A percentile compares a stretch with the other conserved stretches of the same genome.
phyloP scores from a whole-genome alignment of 208 protist genomes.

The Leishmania lainsoni region DNA sequence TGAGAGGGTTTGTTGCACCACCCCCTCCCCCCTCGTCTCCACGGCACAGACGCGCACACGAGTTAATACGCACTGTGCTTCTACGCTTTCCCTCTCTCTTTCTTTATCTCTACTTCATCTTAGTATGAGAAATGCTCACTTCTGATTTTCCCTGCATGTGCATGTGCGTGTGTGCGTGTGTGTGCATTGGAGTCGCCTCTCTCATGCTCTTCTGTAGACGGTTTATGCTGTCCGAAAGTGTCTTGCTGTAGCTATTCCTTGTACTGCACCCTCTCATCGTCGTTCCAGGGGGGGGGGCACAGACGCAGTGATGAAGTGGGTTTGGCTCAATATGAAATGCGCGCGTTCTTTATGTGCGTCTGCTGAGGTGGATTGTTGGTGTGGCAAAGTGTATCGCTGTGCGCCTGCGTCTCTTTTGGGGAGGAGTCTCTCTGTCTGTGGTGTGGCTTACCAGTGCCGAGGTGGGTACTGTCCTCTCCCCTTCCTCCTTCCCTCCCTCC shows the following conservation, averaged over 20 bases:
- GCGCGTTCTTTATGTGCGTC: neutral
- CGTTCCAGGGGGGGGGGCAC: neutral
- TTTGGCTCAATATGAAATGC: too few relatives aligned
- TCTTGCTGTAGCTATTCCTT: neutral
- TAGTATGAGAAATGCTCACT: neutral
- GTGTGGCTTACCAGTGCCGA: neutral
- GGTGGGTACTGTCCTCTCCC: neutral
- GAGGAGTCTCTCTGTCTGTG: neutral
- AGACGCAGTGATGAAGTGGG: too few relatives aligned
- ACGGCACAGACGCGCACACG: neutral
- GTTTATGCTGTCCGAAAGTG: neutral
- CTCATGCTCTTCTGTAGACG: neutral
- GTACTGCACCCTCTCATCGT: neutral
- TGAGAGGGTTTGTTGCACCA: neutral
- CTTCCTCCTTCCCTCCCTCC: neutral
- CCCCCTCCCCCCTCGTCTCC: neutral
- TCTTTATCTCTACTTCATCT: neutral
- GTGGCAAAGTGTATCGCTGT: neutral
- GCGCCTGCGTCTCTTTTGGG: neutral
- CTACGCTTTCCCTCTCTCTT: neutral
- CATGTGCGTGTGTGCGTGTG: neutral
- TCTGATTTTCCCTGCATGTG: neutral
- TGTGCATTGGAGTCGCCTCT: neutral
- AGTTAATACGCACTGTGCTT: neutral
- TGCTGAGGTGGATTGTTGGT: neutral